Conservation (phyloP, 2,329 filamentous ascomycete genomes). For the Colletotrichum gloeosporioides region DNA sequence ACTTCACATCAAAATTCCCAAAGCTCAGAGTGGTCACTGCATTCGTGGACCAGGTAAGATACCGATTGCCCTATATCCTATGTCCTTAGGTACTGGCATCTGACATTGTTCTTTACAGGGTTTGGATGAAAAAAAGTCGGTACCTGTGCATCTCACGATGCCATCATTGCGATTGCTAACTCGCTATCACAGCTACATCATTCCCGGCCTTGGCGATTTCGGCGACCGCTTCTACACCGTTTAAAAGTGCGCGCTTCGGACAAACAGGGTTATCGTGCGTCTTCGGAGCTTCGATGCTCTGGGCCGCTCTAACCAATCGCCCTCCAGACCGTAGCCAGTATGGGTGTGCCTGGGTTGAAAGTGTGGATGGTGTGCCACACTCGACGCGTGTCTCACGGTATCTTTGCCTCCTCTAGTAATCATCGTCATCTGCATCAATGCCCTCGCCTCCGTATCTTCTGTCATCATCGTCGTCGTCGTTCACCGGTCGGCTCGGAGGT, state of each 20-base stretch:
- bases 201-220: constrained; percentile 93
- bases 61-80: neutral
- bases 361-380: neutral
- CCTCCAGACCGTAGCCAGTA: neutral
- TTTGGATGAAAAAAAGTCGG: constrained; percentile 96
- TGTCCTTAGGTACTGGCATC: neutral
- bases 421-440: constrained; percentile 60
- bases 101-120: constrained; percentile 53
- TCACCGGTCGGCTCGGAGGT: constrained; percentile 27
- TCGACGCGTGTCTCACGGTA: neutral
- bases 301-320: neutral
- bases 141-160: constrained; percentile 26
- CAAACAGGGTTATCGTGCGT: neutral
- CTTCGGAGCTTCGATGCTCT: neutral
- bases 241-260: constrained; percentile 42
- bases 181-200: constrained; percentile 77
- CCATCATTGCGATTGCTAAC: constrained; percentile 37
- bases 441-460: constrained; percentile 58
- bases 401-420: constrained; percentile 47
- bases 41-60: constrained; percentile 82
- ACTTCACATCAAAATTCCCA: constrained; percentile 89
- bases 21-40: constrained; percentile 91
- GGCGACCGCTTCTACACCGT: constrained; percentile 96
- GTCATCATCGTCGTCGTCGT: constrained; percentile 56
- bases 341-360: neutral